Percentiles rank a stretch among this genome's conserved stretches.
These are phyloP conservation scores for Tremella fuciformis DNA, from an alignment of 768 basidiomycete genomes.

Conservation along the genomic window DNA sequence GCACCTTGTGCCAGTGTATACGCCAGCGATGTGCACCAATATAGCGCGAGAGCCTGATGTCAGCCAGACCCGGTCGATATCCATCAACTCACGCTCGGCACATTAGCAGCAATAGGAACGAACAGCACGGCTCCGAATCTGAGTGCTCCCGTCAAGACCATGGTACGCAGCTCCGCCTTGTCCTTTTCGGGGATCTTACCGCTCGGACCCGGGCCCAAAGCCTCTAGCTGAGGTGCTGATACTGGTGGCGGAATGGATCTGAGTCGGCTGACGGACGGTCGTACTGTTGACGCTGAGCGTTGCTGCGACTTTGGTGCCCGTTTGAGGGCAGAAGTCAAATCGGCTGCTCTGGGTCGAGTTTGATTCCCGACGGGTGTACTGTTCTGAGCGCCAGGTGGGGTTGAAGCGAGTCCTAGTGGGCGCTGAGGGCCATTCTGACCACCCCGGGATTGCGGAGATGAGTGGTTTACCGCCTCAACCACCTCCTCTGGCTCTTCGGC, in stretches of 20 bases:
- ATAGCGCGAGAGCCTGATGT: slow-evolving; percentile 50
- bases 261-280: neutral
- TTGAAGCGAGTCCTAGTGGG: neutral
- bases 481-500: slow-evolving; percentile 1
- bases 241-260: neutral
- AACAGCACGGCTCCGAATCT: slow-evolving; percentile 46
- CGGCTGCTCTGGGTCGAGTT: no score
- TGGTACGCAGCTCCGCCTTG: slow-evolving; percentile 22
- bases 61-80: neutral
- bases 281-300: neutral
- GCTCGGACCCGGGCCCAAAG: neutral
- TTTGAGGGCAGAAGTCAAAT: no score
- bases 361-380: neutral
- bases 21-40: slow-evolving; percentile 51
- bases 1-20: slow-evolving; percentile 50
- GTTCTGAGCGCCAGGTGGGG: neutral
- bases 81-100: slow-evolving; percentile 49
- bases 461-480: neutral
- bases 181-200: neutral
- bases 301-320: neutral
- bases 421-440: neutral
- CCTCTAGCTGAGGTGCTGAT: neutral
- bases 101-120: slow-evolving; percentile 49
- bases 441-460: neutral
- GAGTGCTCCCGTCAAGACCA: slow-evolving; percentile 38